A percentile compares a stretch with the other conserved stretches of the same genome.
Evolutionary conservation across 2,329 filamentous ascomycete species (phyloP).

Genomic region (Botrytis squamosa): DNA sequence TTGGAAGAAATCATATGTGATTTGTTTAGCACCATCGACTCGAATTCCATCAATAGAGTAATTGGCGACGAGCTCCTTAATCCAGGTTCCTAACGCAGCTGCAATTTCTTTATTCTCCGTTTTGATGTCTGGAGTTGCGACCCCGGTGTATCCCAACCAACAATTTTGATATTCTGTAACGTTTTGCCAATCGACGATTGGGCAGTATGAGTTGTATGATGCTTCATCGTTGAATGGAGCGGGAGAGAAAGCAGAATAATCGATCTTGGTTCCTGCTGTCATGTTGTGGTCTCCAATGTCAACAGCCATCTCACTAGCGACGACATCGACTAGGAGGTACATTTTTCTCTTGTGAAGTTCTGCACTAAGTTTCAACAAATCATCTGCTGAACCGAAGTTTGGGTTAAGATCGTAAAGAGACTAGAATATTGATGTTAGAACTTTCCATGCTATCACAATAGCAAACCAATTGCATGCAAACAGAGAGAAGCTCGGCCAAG

Average conservation of each 20-base stretch:
- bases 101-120: conserved; percentile 43
- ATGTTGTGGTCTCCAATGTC: conserved; percentile 20
- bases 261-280: conserved; percentile 22
- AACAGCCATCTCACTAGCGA: conserved; percentile 48
- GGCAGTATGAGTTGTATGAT: conserved; percentile 26
- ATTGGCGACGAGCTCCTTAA: conserved; percentile 42
- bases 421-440: conserved; percentile 39
- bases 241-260: conserved; percentile 25
- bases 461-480: not conserved
- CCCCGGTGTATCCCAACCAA: conserved; percentile 41
- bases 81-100: conserved; percentile 43
- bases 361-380: conserved; percentile 55
- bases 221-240: conserved; percentile 26
- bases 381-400: conserved; percentile 57
- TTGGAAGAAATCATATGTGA: conserved; percentile 53
- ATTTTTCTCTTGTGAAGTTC: conserved; percentile 56
- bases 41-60: conserved; percentile 49
- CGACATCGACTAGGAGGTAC: conserved; percentile 50
- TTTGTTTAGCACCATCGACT: conserved; percentile 48
- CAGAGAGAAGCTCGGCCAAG: not conserved
- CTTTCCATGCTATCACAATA: not conserved
- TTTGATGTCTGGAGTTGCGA: conserved; percentile 45
- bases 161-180: conserved; percentile 36
- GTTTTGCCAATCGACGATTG: conserved; percentile 40
- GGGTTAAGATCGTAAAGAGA: conserved; percentile 52